These are phyloP conservation scores for Lactarius evosmus DNA, from an alignment of 768 basidiomycete species.

Conservation along the genomic window DNA sequence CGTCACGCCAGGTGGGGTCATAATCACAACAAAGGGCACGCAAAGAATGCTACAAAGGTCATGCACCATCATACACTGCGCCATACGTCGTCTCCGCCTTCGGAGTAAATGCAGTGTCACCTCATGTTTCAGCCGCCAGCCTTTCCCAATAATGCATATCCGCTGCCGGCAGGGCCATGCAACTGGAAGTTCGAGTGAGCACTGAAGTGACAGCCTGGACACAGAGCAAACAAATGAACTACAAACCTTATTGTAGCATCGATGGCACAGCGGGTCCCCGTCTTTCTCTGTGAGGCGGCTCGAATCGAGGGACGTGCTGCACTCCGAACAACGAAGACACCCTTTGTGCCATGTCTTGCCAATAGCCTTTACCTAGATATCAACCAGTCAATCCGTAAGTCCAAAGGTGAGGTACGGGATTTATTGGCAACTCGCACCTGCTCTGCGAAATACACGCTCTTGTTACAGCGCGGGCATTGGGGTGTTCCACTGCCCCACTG, in stretches of 20 bases:
- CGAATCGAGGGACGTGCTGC: slow-evolving; percentile 66
- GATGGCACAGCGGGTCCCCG: slow-evolving; percentile 63
- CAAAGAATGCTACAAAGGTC: slow-evolving; percentile 13
- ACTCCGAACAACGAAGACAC: slow-evolving; percentile 75
- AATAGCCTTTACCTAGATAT: slow-evolving; percentile 65
- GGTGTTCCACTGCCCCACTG: slow-evolving; percentile 60
- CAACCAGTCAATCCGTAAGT: background rate
- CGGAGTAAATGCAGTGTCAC: background rate
- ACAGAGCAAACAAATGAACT: background rate
- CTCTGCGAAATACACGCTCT: slow-evolving; percentile 84
- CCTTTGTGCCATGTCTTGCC: slow-evolving; percentile 78
- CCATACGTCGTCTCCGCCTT: slow-evolving; percentile 8
- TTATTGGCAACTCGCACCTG: slow-evolving; percentile 46
- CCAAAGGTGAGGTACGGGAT: background rate
- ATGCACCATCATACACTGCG: slow-evolving; percentile 20
- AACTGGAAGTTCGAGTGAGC: slow-evolving; percentile 41
- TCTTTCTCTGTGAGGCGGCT: slow-evolving; percentile 72
- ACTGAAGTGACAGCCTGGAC: background rate
- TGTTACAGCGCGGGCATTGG: slow-evolving; percentile 62
- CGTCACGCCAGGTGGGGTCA: slow-evolving; percentile 12
- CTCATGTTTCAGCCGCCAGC: slow-evolving; percentile 39
- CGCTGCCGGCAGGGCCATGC: slow-evolving; percentile 69
- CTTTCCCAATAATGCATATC: slow-evolving; percentile 68
- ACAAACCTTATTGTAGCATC: slow-evolving; percentile 67
- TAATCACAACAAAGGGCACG: slow-evolving; percentile 7